Conservation (phyloP, 768 basidiomycete genomes). For the Russula emetica region DNA sequence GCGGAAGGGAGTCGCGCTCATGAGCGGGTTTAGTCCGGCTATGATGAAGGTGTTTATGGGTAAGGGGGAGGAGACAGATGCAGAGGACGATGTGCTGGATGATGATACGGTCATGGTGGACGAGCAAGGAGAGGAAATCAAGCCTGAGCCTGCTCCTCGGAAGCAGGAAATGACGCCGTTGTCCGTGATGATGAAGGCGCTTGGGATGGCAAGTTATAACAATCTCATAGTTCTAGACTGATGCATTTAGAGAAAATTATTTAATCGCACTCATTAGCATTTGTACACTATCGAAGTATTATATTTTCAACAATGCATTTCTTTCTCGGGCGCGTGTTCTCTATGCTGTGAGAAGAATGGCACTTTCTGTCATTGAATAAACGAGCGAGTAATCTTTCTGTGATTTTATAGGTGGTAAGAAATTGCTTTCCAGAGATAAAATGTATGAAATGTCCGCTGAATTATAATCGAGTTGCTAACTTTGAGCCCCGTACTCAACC, state of each 20-base stretch:
- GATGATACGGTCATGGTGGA: conserved; percentile 33
- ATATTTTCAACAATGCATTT: background rate
- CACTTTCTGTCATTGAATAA: too few species aligned
- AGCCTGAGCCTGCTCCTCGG: conserved; percentile 23
- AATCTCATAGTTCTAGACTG: conserved; percentile 56
- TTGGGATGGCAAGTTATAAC: conserved; percentile 49
- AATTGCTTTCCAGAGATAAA: background rate
- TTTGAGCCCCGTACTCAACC: background rate
- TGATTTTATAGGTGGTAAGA: background rate
- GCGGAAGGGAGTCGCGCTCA: conserved; percentile 57
- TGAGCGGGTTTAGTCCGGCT: conserved; percentile 65
- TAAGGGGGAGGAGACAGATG: conserved; percentile 37
- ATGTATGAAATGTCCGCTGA: background rate
- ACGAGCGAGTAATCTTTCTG: too few species aligned
- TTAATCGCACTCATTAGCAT: background rate
- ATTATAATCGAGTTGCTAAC: background rate
- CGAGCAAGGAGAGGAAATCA: conserved; percentile 38
- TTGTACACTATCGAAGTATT: conserved; percentile 2
- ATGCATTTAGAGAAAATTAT: conserved; percentile 13
- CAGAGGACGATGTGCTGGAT: conserved; percentile 31
- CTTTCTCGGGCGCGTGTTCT: background rate
- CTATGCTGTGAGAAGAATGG: too few species aligned
- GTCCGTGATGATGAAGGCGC: conserved; percentile 39
- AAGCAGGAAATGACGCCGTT: conserved; percentile 37
- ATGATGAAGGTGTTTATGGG: conserved; percentile 73